Conservation (phyloP, 192 early-diverging fungal genomes). For the Rhizoclosmatium sp. region DNA sequence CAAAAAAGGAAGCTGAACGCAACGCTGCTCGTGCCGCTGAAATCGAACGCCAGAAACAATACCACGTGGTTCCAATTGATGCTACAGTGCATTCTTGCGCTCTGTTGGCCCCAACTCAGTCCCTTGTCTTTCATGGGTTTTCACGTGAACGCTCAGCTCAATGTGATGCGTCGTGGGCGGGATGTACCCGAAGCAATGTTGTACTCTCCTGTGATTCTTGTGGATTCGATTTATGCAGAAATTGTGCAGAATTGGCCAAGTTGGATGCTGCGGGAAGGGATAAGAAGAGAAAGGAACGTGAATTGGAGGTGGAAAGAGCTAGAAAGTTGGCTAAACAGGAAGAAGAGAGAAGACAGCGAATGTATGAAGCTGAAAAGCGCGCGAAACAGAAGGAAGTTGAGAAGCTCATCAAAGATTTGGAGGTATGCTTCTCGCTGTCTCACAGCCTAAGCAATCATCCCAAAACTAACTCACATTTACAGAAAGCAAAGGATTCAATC, state of each 20-base stretch:
- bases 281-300: neutral
- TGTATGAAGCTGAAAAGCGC: neutral
- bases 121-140: neutral
- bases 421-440: neutral
- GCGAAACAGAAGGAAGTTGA: neutral
- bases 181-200: neutral
- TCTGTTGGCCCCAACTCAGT: neutral
- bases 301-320: too few relatives aligned
- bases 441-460: too few relatives aligned
- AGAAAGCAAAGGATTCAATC: neutral
- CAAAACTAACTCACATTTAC: neutral
- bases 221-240: neutral
- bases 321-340: neutral
- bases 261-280: neutral
- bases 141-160: neutral
- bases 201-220: neutral
- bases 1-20: constrained; percentile 1
- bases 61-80: neutral
- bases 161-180: neutral
- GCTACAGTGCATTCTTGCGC: neutral
- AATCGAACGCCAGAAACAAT: neutral
- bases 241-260: neutral
- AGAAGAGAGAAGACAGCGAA: neutral
- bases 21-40: neutral
- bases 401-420: neutral